These are phyloP conservation scores for Madurella fahalii DNA, from an alignment of 2,329 filamentous ascomycete genomes.

Conservation along the genomic window DNA sequence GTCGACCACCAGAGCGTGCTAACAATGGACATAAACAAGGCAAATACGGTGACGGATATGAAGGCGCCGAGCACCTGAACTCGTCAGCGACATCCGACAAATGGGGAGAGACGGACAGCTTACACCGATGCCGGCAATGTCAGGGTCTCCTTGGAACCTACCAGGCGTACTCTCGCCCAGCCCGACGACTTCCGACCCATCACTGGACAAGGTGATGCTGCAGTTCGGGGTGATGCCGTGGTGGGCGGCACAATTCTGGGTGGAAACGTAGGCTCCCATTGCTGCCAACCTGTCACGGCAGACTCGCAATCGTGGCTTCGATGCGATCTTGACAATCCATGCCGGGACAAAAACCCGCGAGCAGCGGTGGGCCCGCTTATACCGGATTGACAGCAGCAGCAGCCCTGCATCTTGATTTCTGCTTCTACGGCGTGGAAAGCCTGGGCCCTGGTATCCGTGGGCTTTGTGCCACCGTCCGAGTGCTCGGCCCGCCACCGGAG, in stretches of 20 bases:
- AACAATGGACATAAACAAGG: conserved; percentile 16
- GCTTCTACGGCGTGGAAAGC: not conserved
- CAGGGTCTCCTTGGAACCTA: conserved; percentile 17
- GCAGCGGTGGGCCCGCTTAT: not conserved
- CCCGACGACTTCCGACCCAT: conserved; percentile 1
- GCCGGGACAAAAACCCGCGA: not conserved
- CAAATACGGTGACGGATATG: conserved; percentile 14
- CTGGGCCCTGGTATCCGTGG: not conserved
- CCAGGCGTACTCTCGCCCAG: conserved; percentile 10
- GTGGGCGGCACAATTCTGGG: conserved; percentile 10
- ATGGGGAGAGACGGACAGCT: not conserved
- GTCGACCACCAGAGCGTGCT: conserved; percentile 19
- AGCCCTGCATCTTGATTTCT: not conserved
- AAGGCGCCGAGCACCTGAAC: conserved; percentile 23
- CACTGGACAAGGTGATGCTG: not conserved
- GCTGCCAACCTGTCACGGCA: not conserved
- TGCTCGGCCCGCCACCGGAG: not conserved
- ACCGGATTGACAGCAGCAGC: not conserved
- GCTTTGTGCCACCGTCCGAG: too few species aligned
- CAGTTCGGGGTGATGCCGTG: conserved; percentile 15
- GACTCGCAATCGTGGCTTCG: not conserved
- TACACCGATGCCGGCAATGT: conserved; percentile 24
- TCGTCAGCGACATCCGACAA: not conserved
- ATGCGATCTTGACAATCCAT: not conserved
- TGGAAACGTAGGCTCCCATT: conserved; percentile 23